phyloP scores from a whole-genome alignment of 192 early-diverging fungal species.

The Endogone sp. region DNA sequence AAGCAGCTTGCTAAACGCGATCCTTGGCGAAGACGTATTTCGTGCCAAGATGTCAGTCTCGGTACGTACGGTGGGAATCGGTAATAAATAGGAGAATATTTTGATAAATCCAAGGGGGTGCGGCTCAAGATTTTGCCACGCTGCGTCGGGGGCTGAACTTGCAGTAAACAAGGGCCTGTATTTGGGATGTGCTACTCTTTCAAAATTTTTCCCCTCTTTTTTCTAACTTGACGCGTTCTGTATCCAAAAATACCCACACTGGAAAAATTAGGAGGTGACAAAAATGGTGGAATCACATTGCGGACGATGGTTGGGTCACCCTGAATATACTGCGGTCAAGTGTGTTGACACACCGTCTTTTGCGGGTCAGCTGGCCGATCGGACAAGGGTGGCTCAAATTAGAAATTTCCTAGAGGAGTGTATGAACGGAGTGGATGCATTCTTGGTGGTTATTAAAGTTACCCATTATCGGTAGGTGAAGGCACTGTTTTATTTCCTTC shows the following conservation, averaged over 20 bases:
- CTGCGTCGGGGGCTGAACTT: too few species aligned
- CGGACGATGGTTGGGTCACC: conserved; percentile 30
- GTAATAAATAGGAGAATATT: too few species aligned
- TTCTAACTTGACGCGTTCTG: too few species aligned
- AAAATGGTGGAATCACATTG: conserved; percentile 30
- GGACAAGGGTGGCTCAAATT: conserved; percentile 22
- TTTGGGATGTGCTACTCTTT: background rate
- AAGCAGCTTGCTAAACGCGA: conserved; percentile 41
- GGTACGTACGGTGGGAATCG: too few species aligned
- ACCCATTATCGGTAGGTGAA: conserved; percentile 33
- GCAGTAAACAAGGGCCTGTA: too few species aligned
- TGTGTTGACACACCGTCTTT: conserved; percentile 41
- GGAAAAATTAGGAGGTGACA: conserved; percentile 44
- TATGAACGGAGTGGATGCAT: conserved; percentile 34
- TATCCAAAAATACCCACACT: too few species aligned
- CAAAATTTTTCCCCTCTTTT: background rate
- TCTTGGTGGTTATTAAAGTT: conserved; percentile 32
- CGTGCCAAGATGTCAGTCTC: conserved; percentile 32
- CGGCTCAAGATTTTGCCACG: too few species aligned
- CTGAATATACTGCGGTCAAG: conserved; percentile 30
- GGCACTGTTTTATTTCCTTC: too few species aligned
- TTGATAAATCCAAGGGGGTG: too few species aligned
- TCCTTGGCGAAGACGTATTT: conserved; percentile 36
- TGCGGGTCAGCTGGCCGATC: conserved; percentile 33
- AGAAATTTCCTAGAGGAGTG: conserved; percentile 25